phyloP scores from a whole-genome alignment of 2,329 filamentous ascomycete genomes.

The Nemania serpens region DNA sequence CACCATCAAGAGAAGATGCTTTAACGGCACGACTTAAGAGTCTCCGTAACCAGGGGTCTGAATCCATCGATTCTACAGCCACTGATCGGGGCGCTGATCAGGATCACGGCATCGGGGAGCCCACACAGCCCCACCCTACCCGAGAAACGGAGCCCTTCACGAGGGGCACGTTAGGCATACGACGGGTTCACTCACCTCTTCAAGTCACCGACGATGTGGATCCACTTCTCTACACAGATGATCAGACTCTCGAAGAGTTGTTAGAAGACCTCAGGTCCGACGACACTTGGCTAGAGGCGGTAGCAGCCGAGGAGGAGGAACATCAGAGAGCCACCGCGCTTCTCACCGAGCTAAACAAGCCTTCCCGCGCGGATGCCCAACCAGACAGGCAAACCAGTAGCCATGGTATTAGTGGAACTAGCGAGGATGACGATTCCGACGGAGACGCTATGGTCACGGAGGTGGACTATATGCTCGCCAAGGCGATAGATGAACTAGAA shows the following conservation, averaged over 20 bases:
- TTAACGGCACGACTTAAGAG: constrained; percentile 57
- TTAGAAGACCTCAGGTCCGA: constrained; percentile 49
- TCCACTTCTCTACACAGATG: constrained; percentile 52
- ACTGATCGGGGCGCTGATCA: constrained; percentile 15
- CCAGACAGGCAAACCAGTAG: constrained; percentile 6
- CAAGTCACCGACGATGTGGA: constrained; percentile 41
- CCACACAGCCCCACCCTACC: constrained; percentile 26
- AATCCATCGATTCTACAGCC: constrained; percentile 25
- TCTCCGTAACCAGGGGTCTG: constrained; percentile 50
- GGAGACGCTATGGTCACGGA: constrained; percentile 53
- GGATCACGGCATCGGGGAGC: constrained; percentile 4
- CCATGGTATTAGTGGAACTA: background rate
- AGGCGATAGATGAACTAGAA: constrained; percentile 52
- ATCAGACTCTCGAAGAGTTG: constrained; percentile 58
- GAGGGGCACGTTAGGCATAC: constrained; percentile 5
- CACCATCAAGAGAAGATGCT: constrained; percentile 54
- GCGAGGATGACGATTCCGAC: constrained; percentile 49
- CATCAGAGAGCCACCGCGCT: constrained; percentile 41
- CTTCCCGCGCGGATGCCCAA: constrained; percentile 13
- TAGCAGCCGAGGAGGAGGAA: constrained; percentile 39
- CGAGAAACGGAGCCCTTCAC: constrained; percentile 2
- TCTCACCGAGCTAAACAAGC: constrained; percentile 41
- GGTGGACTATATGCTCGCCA: constrained; percentile 51
- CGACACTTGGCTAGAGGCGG: constrained; percentile 42
- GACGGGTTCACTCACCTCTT: constrained; percentile 9